Base-by-base conservation (phyloP, 495 filamentous ascomycete genomes). In the Acidomyces sp. region DNA sequence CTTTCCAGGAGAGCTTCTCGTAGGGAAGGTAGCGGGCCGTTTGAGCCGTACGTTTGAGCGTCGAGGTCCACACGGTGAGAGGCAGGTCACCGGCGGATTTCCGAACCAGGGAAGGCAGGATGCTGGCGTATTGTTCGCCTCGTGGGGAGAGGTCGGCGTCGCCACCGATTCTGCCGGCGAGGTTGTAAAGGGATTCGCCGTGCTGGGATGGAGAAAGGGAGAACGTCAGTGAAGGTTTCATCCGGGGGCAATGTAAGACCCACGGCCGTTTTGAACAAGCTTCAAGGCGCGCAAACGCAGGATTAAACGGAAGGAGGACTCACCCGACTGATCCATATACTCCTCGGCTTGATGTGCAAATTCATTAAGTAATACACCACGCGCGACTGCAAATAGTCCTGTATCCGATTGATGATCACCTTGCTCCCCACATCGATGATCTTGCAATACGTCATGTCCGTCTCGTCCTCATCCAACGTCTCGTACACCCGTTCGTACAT, bases 341-440 rank as follows among this genome's bases (percentile, higher is more conserved):
- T 92, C 17, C 90, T 75, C n/a, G 87, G 87, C 51, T 84, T 86
- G 52, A 97, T 95, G 64, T 97, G 90, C 18, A 97, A 67, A 55
- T 96, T 97, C 77, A 95, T 95, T 29, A 95, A 75, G 55, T 93
- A 97, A 61, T 97, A 97, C 23, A 96, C 88, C 19, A 97, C 74
- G 20, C 90, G 78, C 55, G 83, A 92, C 56, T 95, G 90, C 25
- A 97, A 68, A 57, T 97, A 97, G 57, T 96, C 88, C 54, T 84
- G 79, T 52, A 97, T 93, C 55, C 82, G 79, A 59, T 97, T 97
- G 68, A 97, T 94, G 52, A 95, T 83, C 46, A 95, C 87, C 48
- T 90, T 84, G 28, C 78, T 79, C 6, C 87, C 86, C 3, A 97
- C 88, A 58, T 97, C 80, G 69, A 97, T 93, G 49, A 97, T 77